These are phyloP conservation scores for Tuber umbilicatum DNA, from an alignment of 495 filamentous ascomycete genomes.

Conservation along the genomic window DNA sequence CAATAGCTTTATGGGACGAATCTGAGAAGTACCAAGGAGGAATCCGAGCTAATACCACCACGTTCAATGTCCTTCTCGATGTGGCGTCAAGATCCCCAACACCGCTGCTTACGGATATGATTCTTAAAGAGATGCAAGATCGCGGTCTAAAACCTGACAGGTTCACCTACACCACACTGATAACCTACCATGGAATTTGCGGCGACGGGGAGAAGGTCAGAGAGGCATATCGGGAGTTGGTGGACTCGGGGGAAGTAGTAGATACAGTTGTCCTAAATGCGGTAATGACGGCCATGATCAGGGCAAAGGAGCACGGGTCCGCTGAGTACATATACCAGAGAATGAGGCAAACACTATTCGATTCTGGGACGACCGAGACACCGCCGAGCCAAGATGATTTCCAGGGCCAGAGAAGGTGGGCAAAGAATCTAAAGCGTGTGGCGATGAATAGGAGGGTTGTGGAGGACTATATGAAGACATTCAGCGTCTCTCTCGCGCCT, in stretches of 20 bases:
- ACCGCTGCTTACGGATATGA: constrained; percentile 71
- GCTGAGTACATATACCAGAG: constrained; percentile 73
- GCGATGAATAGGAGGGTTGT: constrained; percentile 46
- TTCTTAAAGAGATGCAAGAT: constrained; percentile 69
- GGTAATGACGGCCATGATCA: constrained; percentile 69
- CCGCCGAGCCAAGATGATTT: constrained; percentile 45
- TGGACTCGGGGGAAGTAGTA: constrained; percentile 74
- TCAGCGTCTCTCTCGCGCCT: constrained; percentile 55
- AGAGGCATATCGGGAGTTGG: constrained; percentile 65
- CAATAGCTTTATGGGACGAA: constrained; percentile 75
- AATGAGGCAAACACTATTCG: constrained; percentile 61
- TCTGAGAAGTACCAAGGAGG: constrained; percentile 67
- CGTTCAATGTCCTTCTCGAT: constrained; percentile 90
- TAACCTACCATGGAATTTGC: constrained; percentile 73
- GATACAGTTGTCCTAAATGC: constrained; percentile 83
- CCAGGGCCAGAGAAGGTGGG: constrained; percentile 50
- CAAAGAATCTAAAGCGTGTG: constrained; percentile 52
- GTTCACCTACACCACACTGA: constrained; percentile 67
- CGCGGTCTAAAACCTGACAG: constrained; percentile 62
- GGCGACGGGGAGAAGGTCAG: constrained; percentile 62
- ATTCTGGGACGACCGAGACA: constrained; percentile 29
- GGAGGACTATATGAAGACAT: constrained; percentile 44
- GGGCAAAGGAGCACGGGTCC: constrained; percentile 60
- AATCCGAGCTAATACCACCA: constrained; percentile 59
- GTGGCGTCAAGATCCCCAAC: constrained; percentile 77